Base-by-base conservation (phyloP, 257 asterid species). In the Solanum etuberosum region DNA sequence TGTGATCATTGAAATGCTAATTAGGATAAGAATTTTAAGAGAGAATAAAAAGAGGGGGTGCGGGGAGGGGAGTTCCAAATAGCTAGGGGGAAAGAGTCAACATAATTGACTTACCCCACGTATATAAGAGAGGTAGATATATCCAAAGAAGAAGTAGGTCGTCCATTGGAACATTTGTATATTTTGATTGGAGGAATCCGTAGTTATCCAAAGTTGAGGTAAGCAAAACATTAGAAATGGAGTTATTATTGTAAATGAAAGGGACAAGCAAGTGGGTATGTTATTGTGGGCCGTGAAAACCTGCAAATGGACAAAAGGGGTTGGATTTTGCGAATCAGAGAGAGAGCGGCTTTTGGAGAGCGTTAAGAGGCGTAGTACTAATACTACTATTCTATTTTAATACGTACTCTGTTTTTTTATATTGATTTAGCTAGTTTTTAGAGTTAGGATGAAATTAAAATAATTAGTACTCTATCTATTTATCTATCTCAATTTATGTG, bases 241-340 rank as follows among this genome's bases (percentile, higher is more conserved):
- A 43, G 84, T 40, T 67, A 35, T 59, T 29, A 83, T 31, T 32
- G 72, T 84, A 42, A n/a, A 35, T 3, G 46, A 25, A 59, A 54
- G 38, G 65, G 67, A 59, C 23, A 71, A 51, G 37, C 72, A 77
- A 35, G 65, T 27, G 83, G 83, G 43, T 54, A 31, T 27, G 43
- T 84, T 81, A 51, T 13, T 57, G 54, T 85, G 87, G 80, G 86
- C 54, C 65, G 90, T 84, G 89, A 86, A 91, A 92, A 91, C 93
- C 94, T 90, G 91, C 91, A 89, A 94, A 92, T 91, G 87, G 89
- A 87, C 91, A 91, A 27, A 92, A 88, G 91, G 89, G 88, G 88
- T 90, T 84, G 88, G 61, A 70, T 86, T 81, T 88, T 85, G 73
- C 34, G 31, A 46, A 82, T 40, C 9, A 54, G 65, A 54, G 67